Percentiles rank a stretch among this genome's conserved stretches.
Conservation (phyloP, 192 early-diverging fungal species). For the Coemansia sp. region DNA sequence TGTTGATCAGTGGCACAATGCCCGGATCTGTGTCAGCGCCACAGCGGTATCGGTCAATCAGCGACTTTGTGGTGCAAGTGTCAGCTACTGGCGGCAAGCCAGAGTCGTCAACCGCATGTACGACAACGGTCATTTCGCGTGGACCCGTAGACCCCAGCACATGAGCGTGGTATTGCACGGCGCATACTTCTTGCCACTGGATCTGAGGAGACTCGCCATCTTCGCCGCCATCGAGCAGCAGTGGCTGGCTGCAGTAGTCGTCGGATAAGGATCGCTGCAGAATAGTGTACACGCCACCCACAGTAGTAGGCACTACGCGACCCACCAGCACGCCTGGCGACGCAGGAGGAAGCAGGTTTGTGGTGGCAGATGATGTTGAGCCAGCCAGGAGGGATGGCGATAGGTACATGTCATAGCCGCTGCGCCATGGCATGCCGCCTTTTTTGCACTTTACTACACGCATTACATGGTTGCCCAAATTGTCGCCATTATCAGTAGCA, state of each 20-base stretch:
- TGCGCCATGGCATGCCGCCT: not conserved
- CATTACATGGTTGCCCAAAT: constrained; percentile 11
- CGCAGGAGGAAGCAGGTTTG: too few species aligned
- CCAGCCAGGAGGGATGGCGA: not conserved
- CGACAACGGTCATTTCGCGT: constrained; percentile 85
- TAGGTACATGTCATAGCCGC: constrained; percentile 13
- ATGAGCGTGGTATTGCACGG: constrained; percentile 84
- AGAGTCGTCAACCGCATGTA: constrained; percentile 49
- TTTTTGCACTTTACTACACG: constrained; percentile 5
- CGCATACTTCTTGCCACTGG: constrained; percentile 29
- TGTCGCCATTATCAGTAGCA: not conserved
- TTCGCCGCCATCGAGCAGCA: not conserved
- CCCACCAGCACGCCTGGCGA: constrained; percentile 12
- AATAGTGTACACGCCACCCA: constrained; percentile 83
- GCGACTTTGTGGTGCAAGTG: not conserved
- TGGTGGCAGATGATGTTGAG: not conserved
- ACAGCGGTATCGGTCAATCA: constrained; percentile 7
- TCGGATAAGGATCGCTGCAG: constrained; percentile 55
- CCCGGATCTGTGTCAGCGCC: constrained; percentile 51
- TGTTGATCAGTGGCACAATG: constrained; percentile 85
- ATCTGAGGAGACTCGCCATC: not conserved
- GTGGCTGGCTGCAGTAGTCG: constrained; percentile 48
- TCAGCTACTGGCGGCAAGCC: not conserved
- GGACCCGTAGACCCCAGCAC: constrained; percentile 91
- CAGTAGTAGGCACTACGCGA: constrained; percentile 68